These are phyloP conservation scores for Zasmidium angulare DNA, from an alignment of 2,329 filamentous ascomycete genomes.

Conservation along the genomic window DNA sequence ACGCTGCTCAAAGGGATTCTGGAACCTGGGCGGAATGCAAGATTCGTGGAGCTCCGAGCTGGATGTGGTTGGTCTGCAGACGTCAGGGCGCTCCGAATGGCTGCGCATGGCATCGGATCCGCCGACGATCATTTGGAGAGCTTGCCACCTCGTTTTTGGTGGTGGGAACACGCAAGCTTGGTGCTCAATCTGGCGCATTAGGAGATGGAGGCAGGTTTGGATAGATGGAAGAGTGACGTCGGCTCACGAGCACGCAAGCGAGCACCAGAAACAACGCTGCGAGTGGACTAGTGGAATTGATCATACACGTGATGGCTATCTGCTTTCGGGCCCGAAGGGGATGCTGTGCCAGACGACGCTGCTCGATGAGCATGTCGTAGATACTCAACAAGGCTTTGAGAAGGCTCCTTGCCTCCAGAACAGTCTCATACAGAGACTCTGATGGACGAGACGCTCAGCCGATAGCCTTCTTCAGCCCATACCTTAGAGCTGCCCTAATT, in stretches of 20 bases:
- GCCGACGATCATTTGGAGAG: neutral
- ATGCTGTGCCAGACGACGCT: too few species aligned
- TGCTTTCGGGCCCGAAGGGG: too few species aligned
- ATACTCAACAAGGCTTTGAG: too few species aligned
- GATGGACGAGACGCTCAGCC: too few species aligned
- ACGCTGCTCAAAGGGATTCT: neutral
- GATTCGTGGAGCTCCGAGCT: neutral
- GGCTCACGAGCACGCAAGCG: too few species aligned
- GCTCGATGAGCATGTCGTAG: too few species aligned
- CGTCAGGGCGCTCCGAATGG: neutral
- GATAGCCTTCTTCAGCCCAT: too few species aligned
- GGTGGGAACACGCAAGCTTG: neutral
- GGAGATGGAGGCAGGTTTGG: neutral
- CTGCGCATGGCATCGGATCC: neutral
- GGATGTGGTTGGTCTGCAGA: neutral
- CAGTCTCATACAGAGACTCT: too few species aligned
- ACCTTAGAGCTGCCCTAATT: too few species aligned
- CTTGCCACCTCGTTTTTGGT: neutral
- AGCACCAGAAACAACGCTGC: neutral
- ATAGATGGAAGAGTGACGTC: neutral
- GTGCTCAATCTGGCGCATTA: neutral
- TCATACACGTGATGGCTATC: too few species aligned
- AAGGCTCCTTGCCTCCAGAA: too few species aligned
- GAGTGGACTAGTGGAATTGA: too few species aligned
- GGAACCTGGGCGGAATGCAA: neutral